phyloP scores from a whole-genome alignment of 805 yeast genomes.

The Pichia phayaonensis region DNA sequence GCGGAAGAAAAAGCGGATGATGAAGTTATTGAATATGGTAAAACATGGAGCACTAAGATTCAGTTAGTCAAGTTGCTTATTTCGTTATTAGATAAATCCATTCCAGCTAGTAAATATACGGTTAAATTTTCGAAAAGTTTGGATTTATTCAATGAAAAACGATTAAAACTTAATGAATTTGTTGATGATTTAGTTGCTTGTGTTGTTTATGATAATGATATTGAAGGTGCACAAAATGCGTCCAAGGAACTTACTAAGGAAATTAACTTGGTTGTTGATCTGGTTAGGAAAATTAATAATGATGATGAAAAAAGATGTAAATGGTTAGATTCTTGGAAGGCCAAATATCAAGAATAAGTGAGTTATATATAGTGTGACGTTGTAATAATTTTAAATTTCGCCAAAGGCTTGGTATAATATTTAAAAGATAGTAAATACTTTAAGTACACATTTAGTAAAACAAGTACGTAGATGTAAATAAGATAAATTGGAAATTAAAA shows the following conservation, averaged over 20 bases:
- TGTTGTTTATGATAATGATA: constrained; percentile 38
- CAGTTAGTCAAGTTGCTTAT: constrained; percentile 51
- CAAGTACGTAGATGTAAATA: background rate
- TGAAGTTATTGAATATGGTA: constrained; percentile 27
- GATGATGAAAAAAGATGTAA: constrained; percentile 44
- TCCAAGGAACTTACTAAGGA: constrained; percentile 16
- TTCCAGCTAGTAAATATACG: constrained; percentile 32
- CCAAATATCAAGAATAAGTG: constrained; percentile 33
- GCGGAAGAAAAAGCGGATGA: constrained; percentile 23
- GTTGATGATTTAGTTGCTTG: constrained; percentile 56
- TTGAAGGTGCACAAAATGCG: constrained; percentile 28
- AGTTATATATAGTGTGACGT: too few species aligned
- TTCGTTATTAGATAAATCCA: constrained; percentile 50
- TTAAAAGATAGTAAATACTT: too few species aligned
- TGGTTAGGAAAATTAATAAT: constrained; percentile 41
- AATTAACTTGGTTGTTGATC: constrained; percentile 25
- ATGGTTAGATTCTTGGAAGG: constrained; percentile 51
- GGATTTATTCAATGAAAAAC: constrained; percentile 39
- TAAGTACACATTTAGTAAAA: too few species aligned
- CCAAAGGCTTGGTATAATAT: too few species aligned
- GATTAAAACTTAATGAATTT: constrained; percentile 34
- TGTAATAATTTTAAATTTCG: too few species aligned
- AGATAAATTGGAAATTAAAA: background rate
- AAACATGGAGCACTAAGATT: constrained; percentile 44
- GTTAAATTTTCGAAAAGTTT: constrained; percentile 33